Conservation (phyloP, 257 asterid genomes). For the Ligustrum vulgare region DNA sequence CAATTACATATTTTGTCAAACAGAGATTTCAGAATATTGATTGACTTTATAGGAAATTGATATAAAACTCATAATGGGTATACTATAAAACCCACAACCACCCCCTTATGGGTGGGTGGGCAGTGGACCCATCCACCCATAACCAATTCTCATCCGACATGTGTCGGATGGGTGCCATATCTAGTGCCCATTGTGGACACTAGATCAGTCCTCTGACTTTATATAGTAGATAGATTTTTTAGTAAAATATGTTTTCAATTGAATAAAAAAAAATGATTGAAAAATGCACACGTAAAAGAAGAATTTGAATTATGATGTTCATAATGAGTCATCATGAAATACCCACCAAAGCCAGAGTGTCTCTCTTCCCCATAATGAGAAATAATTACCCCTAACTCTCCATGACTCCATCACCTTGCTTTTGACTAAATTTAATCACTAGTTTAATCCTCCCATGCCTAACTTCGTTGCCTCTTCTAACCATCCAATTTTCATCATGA, state of each 20-base stretch:
- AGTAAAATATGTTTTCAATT: slow-evolving; percentile 5
- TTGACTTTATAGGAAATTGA: no score
- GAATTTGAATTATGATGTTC: slow-evolving; percentile 34
- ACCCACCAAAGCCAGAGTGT: not conserved
- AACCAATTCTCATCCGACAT: no score
- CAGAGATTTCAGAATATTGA: no score
- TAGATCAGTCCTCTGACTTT: no score
- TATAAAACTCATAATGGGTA: no score
- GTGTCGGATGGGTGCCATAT: no score
- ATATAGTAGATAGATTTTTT: no score
- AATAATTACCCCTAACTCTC: slow-evolving; percentile 1
- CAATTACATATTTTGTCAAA: no score
- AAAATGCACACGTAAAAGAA: slow-evolving; percentile 63
- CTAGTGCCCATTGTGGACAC: no score
- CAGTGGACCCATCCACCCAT: no score
- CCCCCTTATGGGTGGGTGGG: no score
- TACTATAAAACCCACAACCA: no score
- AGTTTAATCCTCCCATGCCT: slow-evolving; percentile 28
- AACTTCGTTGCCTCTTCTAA: slow-evolving; percentile 23
- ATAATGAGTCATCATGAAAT: slow-evolving; percentile 43
- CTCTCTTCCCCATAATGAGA: slow-evolving; percentile 6
- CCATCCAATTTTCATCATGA: slow-evolving; percentile 18
- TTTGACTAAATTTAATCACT: not conserved
- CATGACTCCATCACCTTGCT: not conserved
- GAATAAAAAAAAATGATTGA: slow-evolving; percentile 18